Percentiles rank a stretch among this genome's conserved stretches.
phyloP scores from a whole-genome alignment of 176 grass and related monocot genomes.

The Hordeum marinum region DNA sequence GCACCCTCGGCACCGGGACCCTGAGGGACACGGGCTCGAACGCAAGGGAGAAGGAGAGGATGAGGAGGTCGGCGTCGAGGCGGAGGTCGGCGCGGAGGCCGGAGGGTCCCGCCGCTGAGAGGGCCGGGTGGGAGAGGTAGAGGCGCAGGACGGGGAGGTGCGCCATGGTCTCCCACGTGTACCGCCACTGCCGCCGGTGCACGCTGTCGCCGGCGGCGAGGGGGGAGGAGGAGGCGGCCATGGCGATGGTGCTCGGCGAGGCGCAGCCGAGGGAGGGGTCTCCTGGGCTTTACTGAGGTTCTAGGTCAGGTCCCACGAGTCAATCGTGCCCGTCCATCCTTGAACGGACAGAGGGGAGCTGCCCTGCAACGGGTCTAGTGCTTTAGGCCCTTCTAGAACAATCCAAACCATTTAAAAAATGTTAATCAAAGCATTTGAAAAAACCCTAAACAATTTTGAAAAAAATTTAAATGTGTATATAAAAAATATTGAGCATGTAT shows the following conservation, averaged over 20 bases:
- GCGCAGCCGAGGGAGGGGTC: background rate
- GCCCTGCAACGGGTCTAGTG: background rate
- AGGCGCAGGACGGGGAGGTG: slow-evolving; percentile 51
- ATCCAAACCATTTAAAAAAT: background rate
- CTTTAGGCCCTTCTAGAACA: background rate
- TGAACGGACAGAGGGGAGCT: background rate
- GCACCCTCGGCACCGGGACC: slow-evolving; percentile 55
- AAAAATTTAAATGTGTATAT: too few relatives aligned
- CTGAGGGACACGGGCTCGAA: slow-evolving; percentile 24
- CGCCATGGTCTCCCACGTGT: slow-evolving; percentile 49
- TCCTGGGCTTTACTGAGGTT: background rate
- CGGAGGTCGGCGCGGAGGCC: slow-evolving; percentile 43
- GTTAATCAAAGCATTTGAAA: too few relatives aligned
- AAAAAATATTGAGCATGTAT: too few relatives aligned
- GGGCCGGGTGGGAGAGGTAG: slow-evolving; percentile 39
- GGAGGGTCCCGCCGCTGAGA: background rate
- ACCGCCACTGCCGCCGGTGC: slow-evolving; percentile 31
- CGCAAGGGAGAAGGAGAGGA: slow-evolving; percentile 45
- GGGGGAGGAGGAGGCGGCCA: slow-evolving; percentile 12
- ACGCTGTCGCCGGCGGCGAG: background rate
- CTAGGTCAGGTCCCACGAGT: background rate
- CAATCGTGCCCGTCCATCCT: background rate
- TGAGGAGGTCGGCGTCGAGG: slow-evolving; percentile 41
- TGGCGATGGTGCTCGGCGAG: background rate
- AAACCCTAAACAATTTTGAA: too few relatives aligned